Evolutionary conservation across 2,329 filamentous ascomycete species (phyloP), one percentile per base, ranked within the genome.

Genomic region (Pyrenophora teres): DNA sequence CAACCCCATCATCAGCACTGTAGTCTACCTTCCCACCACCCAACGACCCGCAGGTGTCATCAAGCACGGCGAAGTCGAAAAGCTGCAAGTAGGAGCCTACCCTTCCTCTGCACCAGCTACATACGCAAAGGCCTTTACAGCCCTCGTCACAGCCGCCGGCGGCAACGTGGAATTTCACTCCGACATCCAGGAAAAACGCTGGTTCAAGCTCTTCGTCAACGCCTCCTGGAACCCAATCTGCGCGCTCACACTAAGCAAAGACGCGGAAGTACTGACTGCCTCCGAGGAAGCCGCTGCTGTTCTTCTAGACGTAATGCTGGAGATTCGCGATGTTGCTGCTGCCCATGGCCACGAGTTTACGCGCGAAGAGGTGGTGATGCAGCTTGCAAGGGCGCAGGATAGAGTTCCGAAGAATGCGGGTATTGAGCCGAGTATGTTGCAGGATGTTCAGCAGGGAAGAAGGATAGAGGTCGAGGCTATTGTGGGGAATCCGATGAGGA

Each of bases 131-230:
- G 47, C 44, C 2, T 79, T 83, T 40, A 70, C 74, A 4, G 67
- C 70, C 2, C 67, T 84, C 10, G 56, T 84, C 7, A 53, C 63
- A 16, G 42, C 69, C 3, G 77, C 76, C 6, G 77, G 80, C 6
- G 79, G 75, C 3, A 77, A 78, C 2, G 77, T 80, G 39, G 61
- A 77, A n/a, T 69, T 82, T 4, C 75, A 80, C 32, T 74, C 78
- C 3, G 77, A 87, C 54, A 76, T 87, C 7, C 83, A 87, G 56
- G 65, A 77, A 0, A 77, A 80, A 45, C 77, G 84, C 6, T 87
- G 84, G 84, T 75, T 77, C 45, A 87, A 87, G 67, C 76, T 87
- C 0, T 72, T 86, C 0, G 75, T 83, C 67, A 87, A 87, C 62
- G 83, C 80, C 1, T 77, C 81, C 0, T 86, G 82, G 80, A 87